Percentiles rank a stretch among this genome's conserved stretches.
Evolutionary conservation across 2,329 filamentous ascomycete genomes (phyloP).

Genomic region (Seiridium cupressi): DNA sequence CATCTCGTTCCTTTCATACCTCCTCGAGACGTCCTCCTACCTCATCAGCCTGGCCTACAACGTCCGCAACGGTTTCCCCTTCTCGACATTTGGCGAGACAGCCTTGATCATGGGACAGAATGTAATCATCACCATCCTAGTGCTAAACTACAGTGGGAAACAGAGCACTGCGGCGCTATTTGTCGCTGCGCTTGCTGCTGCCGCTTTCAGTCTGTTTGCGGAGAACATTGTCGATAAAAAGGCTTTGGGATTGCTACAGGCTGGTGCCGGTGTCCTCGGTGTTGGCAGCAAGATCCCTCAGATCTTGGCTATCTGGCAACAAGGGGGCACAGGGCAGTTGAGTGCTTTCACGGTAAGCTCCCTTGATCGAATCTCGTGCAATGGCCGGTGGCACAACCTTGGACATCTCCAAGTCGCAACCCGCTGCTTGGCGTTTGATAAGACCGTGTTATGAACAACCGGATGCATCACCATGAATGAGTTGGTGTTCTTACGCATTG

Average conservation of each 20-base stretch:
- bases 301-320: constrained; percentile 79
- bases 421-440: too few relatives aligned
- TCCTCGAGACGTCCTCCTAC: constrained; percentile 86
- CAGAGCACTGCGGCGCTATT: constrained; percentile 70
- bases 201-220: constrained; percentile 68
- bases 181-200: constrained; percentile 71
- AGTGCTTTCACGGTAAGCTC: constrained; percentile 87
- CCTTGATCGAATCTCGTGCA: too few relatives aligned
- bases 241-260: constrained; percentile 73
- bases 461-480: too few relatives aligned
- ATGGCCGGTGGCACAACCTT: neutral
- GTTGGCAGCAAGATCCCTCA: constrained; percentile 93
- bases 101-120: constrained; percentile 91
- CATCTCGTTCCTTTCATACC: constrained; percentile 85
- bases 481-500: too few relatives aligned
- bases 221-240: constrained; percentile 63
- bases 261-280: constrained; percentile 76
- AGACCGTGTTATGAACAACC: too few relatives aligned
- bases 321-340: constrained; percentile 91
- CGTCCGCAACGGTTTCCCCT: constrained; percentile 84
- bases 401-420: neutral
- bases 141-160: constrained; percentile 78
- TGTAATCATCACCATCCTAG: constrained; percentile 80
- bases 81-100: constrained; percentile 95
- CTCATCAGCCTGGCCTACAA: constrained; percentile 93